A percentile compares a stretch with the other conserved stretches of the same genome.
Evolutionary conservation across 2,329 filamentous ascomycete genomes (phyloP).

Genomic region (Aspergillus calidoustus): DNA sequence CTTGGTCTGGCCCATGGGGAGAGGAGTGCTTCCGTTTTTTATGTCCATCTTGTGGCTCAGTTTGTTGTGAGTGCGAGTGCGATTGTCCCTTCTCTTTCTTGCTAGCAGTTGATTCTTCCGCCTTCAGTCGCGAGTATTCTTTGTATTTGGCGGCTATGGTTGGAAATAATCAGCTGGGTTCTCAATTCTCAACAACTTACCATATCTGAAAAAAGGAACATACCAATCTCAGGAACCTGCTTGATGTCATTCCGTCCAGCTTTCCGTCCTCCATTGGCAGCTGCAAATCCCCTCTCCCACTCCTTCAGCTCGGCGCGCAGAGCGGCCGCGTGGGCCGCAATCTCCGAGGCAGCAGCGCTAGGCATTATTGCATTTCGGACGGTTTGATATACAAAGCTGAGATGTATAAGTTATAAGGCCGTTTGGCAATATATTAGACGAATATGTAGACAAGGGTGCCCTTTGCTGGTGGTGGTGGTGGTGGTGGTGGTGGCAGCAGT

Average conservation of each 20-base stretch:
- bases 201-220: background rate
- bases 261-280: conserved; percentile 49
- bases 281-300: conserved; percentile 53
- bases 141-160: conserved; percentile 53
- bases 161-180: background rate
- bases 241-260: conserved; percentile 54
- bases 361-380: conserved; percentile 35
- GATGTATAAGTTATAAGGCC: background rate
- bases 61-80: conserved; percentile 16
- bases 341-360: conserved; percentile 29
- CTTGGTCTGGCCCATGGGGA: conserved; percentile 29
- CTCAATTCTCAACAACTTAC: background rate
- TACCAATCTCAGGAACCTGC: conserved; percentile 49
- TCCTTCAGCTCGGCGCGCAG: conserved; percentile 52
- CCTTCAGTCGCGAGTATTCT: conserved; percentile 49
- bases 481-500: background rate
- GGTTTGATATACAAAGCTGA: background rate
- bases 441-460: background rate
- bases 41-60: conserved; percentile 25
- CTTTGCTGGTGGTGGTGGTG: background rate
- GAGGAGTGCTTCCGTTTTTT: conserved; percentile 42
- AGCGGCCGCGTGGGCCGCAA: conserved; percentile 32
- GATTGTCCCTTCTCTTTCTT: conserved; percentile 23
- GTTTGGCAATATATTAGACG: background rate
- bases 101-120: conserved; percentile 34